Base-by-base conservation (phyloP, 768 basidiomycete species). In the Grammothele lineata region DNA sequence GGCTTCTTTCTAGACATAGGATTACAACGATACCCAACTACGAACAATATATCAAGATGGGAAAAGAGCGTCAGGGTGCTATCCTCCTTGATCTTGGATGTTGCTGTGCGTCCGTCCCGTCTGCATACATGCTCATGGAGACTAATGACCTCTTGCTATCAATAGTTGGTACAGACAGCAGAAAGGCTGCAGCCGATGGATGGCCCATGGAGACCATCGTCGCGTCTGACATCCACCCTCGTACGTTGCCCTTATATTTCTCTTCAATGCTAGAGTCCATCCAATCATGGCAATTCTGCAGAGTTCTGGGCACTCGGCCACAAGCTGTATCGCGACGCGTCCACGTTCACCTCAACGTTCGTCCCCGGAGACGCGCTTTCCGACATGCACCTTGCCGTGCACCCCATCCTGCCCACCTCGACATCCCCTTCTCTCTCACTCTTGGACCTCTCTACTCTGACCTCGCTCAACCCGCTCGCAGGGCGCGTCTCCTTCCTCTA, bases 231-330 rank as follows among this genome's bases (percentile, higher is more conserved):
- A 22, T 71, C 27, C 50, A 52, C 19, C 53, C 46, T 50, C 68
- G 72, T 69, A 38, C 34, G 26, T 7, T 15, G 3, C 15, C 14
- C 14, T 23, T 12, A 8, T 12, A 11, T 40, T 24, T 11, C 7
- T 15, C 7, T n/a, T 11, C 35, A 3, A 11, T 9, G 21, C 4
- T 5, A 14, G 22, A 12, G 11, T 9, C 33, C 1, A 35, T 27
- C 35, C 9, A 14, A 18, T 10, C 9, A 11, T 18, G 21, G 11
- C 14, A 18, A 14, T 19, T 17, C 1, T 24, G 15, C 43, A 83
- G 81, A 65, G 11, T 76, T 79, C 47, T 83, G 80, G 81, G 70
- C 77, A 7, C 66, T 73, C 5, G 82, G 83, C 2, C 81, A 84
- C 52, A 66, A 75, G 38, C 66, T 85, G 18, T 85, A 82, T 62